Evolutionary conservation across 2,329 filamentous ascomycete species (phyloP).

Genomic region (Sporothrix globosa): DNA sequence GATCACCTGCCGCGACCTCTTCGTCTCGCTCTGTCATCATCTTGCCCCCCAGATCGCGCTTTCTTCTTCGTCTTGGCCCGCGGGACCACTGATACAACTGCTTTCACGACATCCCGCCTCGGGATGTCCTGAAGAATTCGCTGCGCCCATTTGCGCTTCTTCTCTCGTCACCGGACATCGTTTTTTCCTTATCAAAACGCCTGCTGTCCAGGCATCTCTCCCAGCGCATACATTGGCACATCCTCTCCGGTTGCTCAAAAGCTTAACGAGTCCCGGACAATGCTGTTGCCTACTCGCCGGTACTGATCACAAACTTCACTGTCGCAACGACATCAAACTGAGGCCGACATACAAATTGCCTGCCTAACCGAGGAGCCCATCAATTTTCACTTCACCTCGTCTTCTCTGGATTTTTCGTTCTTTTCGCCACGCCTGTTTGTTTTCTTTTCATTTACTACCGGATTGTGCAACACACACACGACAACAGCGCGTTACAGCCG

Average conservation of each 20-base stretch:
- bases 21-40: background rate
- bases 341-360: constrained; percentile 12
- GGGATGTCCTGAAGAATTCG: constrained; percentile 33
- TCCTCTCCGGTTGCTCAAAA: background rate
- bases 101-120: constrained; percentile 7
- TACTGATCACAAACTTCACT: constrained; percentile 22
- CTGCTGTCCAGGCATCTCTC: background rate
- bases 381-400: background rate
- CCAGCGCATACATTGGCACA: background rate
- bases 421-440: constrained; percentile 13
- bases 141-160: constrained; percentile 25
- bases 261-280: constrained; percentile 1
- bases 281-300: constrained; percentile 29
- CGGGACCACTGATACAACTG: background rate
- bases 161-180: background rate
- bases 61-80: background rate
- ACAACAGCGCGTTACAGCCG: background rate
- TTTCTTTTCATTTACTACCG: background rate
- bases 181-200: background rate
- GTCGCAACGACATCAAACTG: background rate
- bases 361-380: constrained; percentile 5
- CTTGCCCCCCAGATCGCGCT: background rate
- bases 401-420: background rate
- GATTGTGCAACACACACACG: background rate
- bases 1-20: constrained; percentile 5